Base-by-base conservation (phyloP, 2,329 filamentous ascomycete species). In the Didymella exigua region DNA sequence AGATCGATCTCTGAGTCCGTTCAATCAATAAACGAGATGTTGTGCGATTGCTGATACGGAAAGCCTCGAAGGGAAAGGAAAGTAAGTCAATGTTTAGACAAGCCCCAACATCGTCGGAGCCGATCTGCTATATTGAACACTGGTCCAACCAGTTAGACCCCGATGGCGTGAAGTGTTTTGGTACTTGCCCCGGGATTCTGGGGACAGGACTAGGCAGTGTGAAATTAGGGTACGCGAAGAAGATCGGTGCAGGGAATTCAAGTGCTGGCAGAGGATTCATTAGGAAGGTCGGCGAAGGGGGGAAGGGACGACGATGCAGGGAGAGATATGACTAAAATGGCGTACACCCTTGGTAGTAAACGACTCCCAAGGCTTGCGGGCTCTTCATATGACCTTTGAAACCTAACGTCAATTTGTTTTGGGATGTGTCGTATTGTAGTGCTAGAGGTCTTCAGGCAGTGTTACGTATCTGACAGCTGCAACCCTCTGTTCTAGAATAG, bases 51-150 rank as follows among this genome's bases (percentile, higher is more conserved):
- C n/a, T n/a, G n/a, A n/a, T n/a, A n/a, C n/a, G n/a, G n/a, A n/a
- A n/a, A n/a, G n/a, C n/a, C n/a, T n/a, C n/a, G n/a, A n/a, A n/a
- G n/a, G n/a, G 24, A 26, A 9, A 26, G 9, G 24, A 26, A 5
- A 72, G 70, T 26, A 82, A 82, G 67, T 72, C 75, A 4, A 81
- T 75, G 1, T 46, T 82, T 59, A 82, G n/a, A n/a, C n/a, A n/a
- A n/a, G n/a, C n/a, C n/a, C n/a, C n/a, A n/a, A n/a, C n/a, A n/a
- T n/a, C n/a, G n/a, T n/a, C n/a, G n/a, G n/a, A n/a, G n/a, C n/a
- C n/a, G n/a, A 80, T 33, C 83, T 82, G 71, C 30, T 81, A 79
- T 80, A 75, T 58, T 81, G 41, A 75, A 80, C 13, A 80, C 13
- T 85, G 81, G 80, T 56, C 69, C 29, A 69, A 72, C 26, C 60